Evolutionary conservation across 1,139 yeast genomes (phyloP), one percentile per base, ranked within the genome.

Genomic region (Zygosaccharomyces pseudobailii): DNA sequence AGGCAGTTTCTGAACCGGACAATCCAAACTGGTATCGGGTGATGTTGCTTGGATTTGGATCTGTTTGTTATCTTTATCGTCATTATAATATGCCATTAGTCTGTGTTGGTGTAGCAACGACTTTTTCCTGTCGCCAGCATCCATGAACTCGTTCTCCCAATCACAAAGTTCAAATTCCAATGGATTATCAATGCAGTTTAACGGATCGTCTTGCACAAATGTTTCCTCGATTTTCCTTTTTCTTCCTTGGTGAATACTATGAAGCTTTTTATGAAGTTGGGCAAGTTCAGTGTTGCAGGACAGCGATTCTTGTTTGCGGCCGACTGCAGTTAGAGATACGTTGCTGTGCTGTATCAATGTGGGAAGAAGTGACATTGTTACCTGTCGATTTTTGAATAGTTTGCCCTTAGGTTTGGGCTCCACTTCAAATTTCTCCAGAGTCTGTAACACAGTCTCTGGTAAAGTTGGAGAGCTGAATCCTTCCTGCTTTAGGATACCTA

Each of bases 391-490:
- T 42, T 52, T 56, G 53, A 61, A 62, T 19, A 62, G 40, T 38
- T 55, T 57, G 10, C 64, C 63, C 19, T 51, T 40, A 3, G 50
- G 47, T 32, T 52, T 46, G 32, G 47, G 49, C 20, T 50, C 38
- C 3, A 63, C 38, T 13, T 57, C 49, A 42, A 55, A 63, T 47
- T 64, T 64, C 20, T 49, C 40, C 21, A 62, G 23, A 7, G 62
- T 56, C 17, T 48, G 48, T 5, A 57, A 47, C 9, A 62, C 53
- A 10, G 50, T 50, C 27, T 59, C 65, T 10, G 58, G 62, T 6
- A 61, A 46, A 8, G 63, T 55, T 13, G 57, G 56, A 10, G 55
- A 47, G 6, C 34, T 21, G 23, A 46, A 37, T 7, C 53, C 50
- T 23, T 52, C 55, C 30, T 48, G 49, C 28, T 58, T 53, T 48